Percentiles rank a stretch among this genome's conserved stretches.
Evolutionary conservation across 352 stramenopile genomes (phyloP).

Genomic region (Phytophthora kernoviae): DNA sequence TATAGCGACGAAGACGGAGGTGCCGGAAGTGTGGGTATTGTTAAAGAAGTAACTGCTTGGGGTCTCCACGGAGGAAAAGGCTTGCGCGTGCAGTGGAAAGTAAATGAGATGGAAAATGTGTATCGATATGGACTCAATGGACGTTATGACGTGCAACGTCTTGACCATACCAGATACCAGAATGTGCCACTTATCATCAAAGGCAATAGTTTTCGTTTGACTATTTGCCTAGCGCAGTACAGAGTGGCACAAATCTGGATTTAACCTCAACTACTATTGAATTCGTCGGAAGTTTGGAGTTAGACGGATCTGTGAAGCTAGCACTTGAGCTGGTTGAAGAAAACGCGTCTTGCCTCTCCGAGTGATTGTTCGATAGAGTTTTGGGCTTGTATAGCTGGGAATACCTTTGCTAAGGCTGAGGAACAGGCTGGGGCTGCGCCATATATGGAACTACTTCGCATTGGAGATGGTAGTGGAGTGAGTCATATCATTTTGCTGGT

Average conservation of each 20-base stretch:
- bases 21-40: conserved; percentile 53
- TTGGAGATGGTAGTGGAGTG: conserved; percentile 7
- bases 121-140: conserved; percentile 73
- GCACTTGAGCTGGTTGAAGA: conserved; percentile 22
- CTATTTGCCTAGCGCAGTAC: conserved; percentile 25
- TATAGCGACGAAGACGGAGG: conserved; percentile 80
- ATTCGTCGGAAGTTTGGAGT: conserved; percentile 27
- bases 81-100: conserved; percentile 62
- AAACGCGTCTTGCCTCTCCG: conserved; percentile 20
- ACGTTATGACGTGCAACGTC: conserved; percentile 63
- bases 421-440: not conserved
- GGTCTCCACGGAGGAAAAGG: conserved; percentile 48
- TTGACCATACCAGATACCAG: conserved; percentile 16
- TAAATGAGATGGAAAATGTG: conserved; percentile 35
- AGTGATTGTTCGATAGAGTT: conserved; percentile 62
- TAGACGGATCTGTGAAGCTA: conserved; percentile 41
- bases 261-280: conserved; percentile 14
- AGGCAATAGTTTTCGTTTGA: conserved; percentile 51
- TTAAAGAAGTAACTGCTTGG: conserved; percentile 66
- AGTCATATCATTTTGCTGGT: conserved; percentile 19
- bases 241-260: conserved; percentile 8
- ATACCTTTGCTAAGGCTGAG: conserved; percentile 7
- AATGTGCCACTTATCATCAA: conserved; percentile 50
- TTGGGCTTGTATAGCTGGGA: conserved; percentile 43
- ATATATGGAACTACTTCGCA: conserved; percentile 34